Evolutionary conservation across 768 basidiomycete species (phyloP).

Genomic region (Leucocoprinus leucothites): DNA sequence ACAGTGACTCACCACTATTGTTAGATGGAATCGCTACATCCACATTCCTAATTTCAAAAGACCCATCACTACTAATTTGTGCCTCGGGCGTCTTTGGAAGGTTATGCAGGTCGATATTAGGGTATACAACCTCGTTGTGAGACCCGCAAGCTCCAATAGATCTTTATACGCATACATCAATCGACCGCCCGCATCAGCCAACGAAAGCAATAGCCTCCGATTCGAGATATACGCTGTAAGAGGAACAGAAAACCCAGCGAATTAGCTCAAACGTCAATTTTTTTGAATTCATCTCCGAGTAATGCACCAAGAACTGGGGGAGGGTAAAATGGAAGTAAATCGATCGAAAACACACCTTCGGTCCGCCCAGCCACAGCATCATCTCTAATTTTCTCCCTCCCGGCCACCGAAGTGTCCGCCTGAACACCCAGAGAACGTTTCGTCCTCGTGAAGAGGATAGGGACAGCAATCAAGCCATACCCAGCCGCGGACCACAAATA

Average conservation of each 20-base stretch:
- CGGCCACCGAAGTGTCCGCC: background rate
- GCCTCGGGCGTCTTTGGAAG: constrained; percentile 50
- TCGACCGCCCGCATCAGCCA: constrained; percentile 95
- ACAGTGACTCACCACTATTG: constrained; percentile 6
- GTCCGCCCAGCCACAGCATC: constrained; percentile 45
- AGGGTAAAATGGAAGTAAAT: background rate
- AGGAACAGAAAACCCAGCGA: background rate
- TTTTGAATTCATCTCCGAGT: no score
- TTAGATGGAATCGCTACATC: constrained; percentile 61
- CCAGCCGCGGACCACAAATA: constrained; percentile 94
- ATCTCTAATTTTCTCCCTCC: constrained; percentile 18
- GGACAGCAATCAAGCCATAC: constrained; percentile 88
- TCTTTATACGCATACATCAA: constrained; percentile 98
- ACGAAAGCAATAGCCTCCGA: constrained; percentile 81
- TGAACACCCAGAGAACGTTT: constrained; percentile 34
- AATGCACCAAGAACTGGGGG: no score
- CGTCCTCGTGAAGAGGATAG: constrained; percentile 70
- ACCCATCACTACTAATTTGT: constrained; percentile 22
- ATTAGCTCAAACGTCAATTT: background rate
- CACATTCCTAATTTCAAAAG: constrained; percentile 64
- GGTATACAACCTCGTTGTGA: constrained; percentile 86
- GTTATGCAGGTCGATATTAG: constrained; percentile 84
- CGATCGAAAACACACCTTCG: constrained; percentile 35
- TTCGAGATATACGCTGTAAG: constrained; percentile 81
- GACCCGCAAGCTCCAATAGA: constrained; percentile 89